These are phyloP conservation scores for Leptographium procerum DNA, from an alignment of 2,329 filamentous ascomycete genomes.

Conservation along the genomic window DNA sequence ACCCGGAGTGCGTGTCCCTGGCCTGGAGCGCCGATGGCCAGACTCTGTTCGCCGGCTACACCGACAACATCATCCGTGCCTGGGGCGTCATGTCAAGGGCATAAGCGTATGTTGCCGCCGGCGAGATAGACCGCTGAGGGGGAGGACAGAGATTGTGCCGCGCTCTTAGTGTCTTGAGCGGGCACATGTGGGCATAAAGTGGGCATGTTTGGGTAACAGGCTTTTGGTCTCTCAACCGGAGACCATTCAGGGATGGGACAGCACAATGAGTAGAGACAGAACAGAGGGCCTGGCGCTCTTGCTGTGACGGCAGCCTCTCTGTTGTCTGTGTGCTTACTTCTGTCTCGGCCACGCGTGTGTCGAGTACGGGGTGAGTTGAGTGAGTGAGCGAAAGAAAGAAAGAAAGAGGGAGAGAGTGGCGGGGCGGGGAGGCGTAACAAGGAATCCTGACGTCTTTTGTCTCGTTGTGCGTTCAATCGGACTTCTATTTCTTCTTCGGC, in stretches of 20 bases:
- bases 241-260: background rate
- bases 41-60: constrained; percentile 99
- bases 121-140: background rate
- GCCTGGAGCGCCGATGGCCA: constrained; percentile 98
- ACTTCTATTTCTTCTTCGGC: constrained; percentile 1
- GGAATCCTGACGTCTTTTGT: constrained; percentile 2
- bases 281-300: background rate
- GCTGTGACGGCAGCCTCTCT: background rate
- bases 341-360: background rate
- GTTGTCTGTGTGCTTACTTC: background rate
- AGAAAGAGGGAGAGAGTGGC: background rate
- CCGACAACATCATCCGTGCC: constrained; percentile 96
- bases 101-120: constrained; percentile 34
- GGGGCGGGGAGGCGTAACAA: constrained; percentile 1
- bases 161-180: background rate
- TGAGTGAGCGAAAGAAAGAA: background rate
- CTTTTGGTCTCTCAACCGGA: background rate
- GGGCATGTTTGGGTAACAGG: background rate
- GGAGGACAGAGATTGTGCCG: background rate
- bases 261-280: background rate
- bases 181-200: background rate
- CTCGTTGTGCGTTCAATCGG: constrained; percentile 3
- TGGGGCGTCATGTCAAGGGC: constrained; percentile 97
- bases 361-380: background rate
- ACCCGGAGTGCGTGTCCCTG: constrained; percentile 95